Evolutionary conservation across 2,329 filamentous ascomycete genomes (phyloP).

Genomic region (Fusarium drepaniforme): DNA sequence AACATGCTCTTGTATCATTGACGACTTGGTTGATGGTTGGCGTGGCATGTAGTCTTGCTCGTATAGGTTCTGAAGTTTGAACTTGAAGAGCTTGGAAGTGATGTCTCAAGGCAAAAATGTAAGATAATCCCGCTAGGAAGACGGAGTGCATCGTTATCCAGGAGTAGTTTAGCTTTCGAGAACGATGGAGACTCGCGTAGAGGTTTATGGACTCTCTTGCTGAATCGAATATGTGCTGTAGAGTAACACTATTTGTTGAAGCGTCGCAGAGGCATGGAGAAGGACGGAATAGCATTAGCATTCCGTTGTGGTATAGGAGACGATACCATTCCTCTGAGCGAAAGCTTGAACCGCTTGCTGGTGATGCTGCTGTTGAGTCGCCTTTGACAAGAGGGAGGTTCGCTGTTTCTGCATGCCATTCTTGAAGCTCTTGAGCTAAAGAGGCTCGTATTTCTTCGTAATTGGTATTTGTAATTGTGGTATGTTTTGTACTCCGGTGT

Average conservation of each 20-base stretch:
- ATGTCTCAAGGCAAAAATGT: slow-evolving; percentile 56
- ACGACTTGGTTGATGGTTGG: slow-evolving; percentile 57
- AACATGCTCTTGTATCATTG: slow-evolving; percentile 56
- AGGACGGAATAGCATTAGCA: slow-evolving; percentile 57
- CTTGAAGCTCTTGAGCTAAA: slow-evolving; percentile 47
- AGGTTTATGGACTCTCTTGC: slow-evolving; percentile 54
- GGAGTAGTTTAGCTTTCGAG: slow-evolving; percentile 59
- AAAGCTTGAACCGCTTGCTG: slow-evolving; percentile 52
- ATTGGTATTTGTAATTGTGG: slow-evolving; percentile 5
- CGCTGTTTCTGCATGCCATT: slow-evolving; percentile 46
- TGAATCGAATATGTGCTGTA: slow-evolving; percentile 55
- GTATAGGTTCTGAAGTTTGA: not conserved
- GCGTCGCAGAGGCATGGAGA: slow-evolving; percentile 49
- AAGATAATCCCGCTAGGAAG: slow-evolving; percentile 60
- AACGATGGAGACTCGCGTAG: slow-evolving; percentile 58
- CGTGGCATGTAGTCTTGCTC: slow-evolving; percentile 42
- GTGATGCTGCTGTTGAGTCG: slow-evolving; percentile 28
- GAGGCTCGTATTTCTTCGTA: slow-evolving; percentile 31
- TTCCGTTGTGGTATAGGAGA: slow-evolving; percentile 56
- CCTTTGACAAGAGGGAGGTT: slow-evolving; percentile 44
- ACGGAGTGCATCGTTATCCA: slow-evolving; percentile 63
- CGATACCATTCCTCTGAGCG: slow-evolving; percentile 57
- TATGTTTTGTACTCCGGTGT: slow-evolving; percentile 45
- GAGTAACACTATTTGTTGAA: slow-evolving; percentile 37
- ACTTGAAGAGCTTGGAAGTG: slow-evolving; percentile 51